phyloP scores from a whole-genome alignment of 2,329 filamentous ascomycete genomes.

The Xylariaceae sp. region DNA sequence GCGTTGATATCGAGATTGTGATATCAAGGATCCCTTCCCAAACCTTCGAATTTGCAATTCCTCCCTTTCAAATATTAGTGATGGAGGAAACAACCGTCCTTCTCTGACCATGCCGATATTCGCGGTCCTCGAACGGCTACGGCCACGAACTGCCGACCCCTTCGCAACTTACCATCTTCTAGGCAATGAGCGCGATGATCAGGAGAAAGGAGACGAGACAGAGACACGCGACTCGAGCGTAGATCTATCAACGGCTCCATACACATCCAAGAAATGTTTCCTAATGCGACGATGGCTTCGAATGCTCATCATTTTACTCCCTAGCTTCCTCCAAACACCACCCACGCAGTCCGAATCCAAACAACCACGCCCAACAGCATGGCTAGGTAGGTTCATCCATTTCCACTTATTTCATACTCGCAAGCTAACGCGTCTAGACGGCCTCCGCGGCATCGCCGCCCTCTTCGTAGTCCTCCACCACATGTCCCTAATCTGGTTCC shows the following conservation, averaged over 20 bases:
- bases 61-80: background rate
- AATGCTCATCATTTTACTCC: conserved; percentile 16
- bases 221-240: background rate
- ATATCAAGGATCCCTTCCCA: background rate
- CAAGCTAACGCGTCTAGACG: conserved; percentile 34
- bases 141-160: background rate
- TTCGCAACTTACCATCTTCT: conserved; percentile 12
- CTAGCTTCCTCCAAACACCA: conserved; percentile 19
- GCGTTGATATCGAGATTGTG: no score
- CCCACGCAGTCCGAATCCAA: background rate
- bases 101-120: conserved; percentile 1
- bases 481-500: conserved; percentile 31
- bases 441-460: conserved; percentile 50
- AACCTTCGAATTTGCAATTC: background rate
- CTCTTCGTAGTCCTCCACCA: conserved; percentile 51
- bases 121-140: background rate
- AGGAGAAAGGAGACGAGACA: conserved; percentile 13
- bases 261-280: background rate
- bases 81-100: background rate
- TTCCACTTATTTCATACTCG: no score
- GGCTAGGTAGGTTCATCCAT: conserved; percentile 23
- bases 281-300: background rate
- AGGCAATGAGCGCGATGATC: background rate
- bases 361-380: conserved; percentile 25
- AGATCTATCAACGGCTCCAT: background rate